phyloP scores from a whole-genome alignment of 768 basidiomycete species.

The Auriscalpium orientale region DNA sequence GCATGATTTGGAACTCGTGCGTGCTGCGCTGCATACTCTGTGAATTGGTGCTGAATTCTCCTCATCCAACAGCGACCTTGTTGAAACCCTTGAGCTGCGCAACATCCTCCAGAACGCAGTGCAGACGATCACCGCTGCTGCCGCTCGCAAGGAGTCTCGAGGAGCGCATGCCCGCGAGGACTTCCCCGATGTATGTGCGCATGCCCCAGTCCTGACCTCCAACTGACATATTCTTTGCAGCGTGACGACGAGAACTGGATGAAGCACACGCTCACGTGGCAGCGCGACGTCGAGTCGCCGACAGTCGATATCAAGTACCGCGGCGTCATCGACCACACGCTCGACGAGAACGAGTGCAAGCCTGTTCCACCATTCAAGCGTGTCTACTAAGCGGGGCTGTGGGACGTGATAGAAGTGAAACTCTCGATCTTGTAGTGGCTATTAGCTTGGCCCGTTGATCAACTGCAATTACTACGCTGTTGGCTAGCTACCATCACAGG shows the following conservation, averaged over 20 bases:
- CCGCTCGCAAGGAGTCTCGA: slow-evolving; percentile 93
- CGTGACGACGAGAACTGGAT: slow-evolving; percentile 94
- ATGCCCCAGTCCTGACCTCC: slow-evolving; percentile 16
- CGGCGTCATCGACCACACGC: slow-evolving; percentile 71
- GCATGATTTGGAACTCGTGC: slow-evolving; percentile 99
- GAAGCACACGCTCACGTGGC: slow-evolving; percentile 96
- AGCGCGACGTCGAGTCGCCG: slow-evolving; percentile 64
- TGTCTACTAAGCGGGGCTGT: slow-evolving; percentile 54
- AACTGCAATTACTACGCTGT: no score
- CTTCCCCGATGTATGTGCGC: slow-evolving; percentile 65
- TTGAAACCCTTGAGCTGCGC: slow-evolving; percentile 95
- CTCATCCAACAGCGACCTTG: slow-evolving; percentile 62
- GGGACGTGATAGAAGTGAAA: no score
- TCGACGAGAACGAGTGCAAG: slow-evolving; percentile 97
- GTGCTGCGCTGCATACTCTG: slow-evolving; percentile 22
- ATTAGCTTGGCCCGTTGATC: no score
- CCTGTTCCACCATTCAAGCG: slow-evolving; percentile 96
- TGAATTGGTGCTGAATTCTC: neutral
- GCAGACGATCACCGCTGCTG: slow-evolving; percentile 90
- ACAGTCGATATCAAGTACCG: slow-evolving; percentile 90
- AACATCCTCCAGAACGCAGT: slow-evolving; percentile 93
- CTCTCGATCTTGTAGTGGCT: no score
- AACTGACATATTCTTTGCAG: slow-evolving; percentile 26
- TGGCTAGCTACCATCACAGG: no score
- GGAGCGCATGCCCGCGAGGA: slow-evolving; percentile 99